A percentile compares a stretch with the other conserved stretches of the same genome.
These are phyloP conservation scores for Endothia cerciana DNA, from an alignment of 2,329 filamentous ascomycete genomes.

Conservation along the genomic window DNA sequence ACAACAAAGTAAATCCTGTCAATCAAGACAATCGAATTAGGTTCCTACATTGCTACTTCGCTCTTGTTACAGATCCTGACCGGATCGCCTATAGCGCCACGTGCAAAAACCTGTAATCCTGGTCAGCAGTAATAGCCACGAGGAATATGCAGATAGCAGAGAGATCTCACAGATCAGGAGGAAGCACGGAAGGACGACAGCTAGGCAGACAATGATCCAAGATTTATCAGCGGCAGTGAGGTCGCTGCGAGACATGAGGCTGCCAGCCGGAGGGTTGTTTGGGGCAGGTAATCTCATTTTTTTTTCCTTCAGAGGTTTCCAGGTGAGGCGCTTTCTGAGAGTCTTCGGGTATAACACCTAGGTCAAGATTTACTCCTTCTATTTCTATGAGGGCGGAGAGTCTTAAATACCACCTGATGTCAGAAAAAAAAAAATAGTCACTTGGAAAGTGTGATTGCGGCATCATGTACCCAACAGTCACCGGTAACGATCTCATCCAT, in stretches of 20 bases:
- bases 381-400: no score
- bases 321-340: not conserved
- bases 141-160: not conserved
- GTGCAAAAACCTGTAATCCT: not conserved
- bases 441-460: not conserved
- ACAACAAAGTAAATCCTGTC: not conserved
- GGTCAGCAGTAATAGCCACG: not conserved
- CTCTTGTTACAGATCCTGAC: not conserved
- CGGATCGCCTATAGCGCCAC: not conserved
- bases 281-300: not conserved
- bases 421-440: no score
- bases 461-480: not conserved
- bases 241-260: not conserved
- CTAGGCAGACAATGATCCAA: not conserved
- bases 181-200: not conserved
- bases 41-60: not conserved
- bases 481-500: not conserved
- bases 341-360: no score
- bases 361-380: no score
- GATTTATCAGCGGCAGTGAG: not conserved
- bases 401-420: no score
- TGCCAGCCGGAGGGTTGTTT: not conserved
- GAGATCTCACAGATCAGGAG: not conserved
- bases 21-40: not conserved
- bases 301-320: not conserved